phyloP scores from a whole-genome alignment of 768 basidiomycete genomes.

The Termitomyces sp. region DNA sequence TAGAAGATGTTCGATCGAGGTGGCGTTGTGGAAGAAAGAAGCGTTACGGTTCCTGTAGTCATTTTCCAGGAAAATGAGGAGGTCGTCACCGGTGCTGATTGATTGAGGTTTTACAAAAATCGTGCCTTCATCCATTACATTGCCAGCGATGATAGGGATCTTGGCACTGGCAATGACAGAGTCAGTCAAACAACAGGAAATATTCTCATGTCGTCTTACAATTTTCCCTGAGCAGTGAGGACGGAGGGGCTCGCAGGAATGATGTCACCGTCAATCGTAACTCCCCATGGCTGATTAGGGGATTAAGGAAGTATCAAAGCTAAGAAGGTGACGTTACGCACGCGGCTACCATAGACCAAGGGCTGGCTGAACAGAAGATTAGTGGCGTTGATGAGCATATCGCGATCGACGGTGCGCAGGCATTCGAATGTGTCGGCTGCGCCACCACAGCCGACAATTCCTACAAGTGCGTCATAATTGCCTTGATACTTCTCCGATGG shows the following conservation, averaged over 20 bases:
- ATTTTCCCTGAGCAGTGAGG: slow-evolving; percentile 14
- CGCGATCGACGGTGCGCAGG: slow-evolving; percentile 12
- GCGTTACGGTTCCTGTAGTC: slow-evolving; percentile 15
- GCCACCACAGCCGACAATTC: slow-evolving; percentile 23
- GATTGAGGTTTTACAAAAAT: slow-evolving; percentile 16
- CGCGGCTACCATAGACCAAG: slow-evolving; percentile 12
- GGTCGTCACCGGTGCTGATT: slow-evolving; percentile 10
- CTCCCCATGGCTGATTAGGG: slow-evolving; percentile 12
- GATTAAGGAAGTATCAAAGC: not conserved
- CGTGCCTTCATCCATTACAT: slow-evolving; percentile 17
- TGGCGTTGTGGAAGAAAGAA: slow-evolving; percentile 15
- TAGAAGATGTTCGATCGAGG: slow-evolving; percentile 17
- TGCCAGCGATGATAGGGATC: slow-evolving; percentile 15
- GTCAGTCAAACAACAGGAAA: not conserved
- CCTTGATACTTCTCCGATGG: slow-evolving; percentile 22
- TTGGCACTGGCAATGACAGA: slow-evolving; percentile 5
- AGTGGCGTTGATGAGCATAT: slow-evolving; percentile 13
- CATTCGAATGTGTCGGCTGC: slow-evolving; percentile 23
- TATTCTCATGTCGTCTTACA: slow-evolving; percentile 6
- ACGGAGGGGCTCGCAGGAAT: slow-evolving; percentile 15
- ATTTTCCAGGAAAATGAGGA: slow-evolving; percentile 15
- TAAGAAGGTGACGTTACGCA: not conserved
- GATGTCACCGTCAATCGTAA: slow-evolving; percentile 15
- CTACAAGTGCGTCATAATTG: slow-evolving; percentile 34
- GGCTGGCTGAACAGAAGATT: slow-evolving; percentile 13